phyloP scores from a whole-genome alignment of 768 basidiomycete species.

The Kwoniella shandongensis region DNA sequence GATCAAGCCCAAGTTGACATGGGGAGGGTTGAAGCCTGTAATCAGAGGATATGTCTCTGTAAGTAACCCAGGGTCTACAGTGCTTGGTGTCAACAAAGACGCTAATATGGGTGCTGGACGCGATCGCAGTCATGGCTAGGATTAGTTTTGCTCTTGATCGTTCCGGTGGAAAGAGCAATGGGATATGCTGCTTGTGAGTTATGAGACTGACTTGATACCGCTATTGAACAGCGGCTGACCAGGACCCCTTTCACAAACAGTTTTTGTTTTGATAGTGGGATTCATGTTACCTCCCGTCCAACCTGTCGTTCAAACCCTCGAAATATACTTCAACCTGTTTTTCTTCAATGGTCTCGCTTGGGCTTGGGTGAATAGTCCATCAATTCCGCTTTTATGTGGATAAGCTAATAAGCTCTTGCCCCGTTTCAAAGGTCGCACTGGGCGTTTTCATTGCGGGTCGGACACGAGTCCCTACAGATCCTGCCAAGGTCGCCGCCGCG shows the following conservation, averaged over 20 bases:
- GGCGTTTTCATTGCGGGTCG: constrained; percentile 42
- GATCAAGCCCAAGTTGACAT: constrained; percentile 40
- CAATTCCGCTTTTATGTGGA: background rate
- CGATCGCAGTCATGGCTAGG: constrained; percentile 52
- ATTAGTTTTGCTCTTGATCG: constrained; percentile 40
- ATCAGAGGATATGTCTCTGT: constrained; percentile 43
- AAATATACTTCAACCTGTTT: constrained; percentile 44
- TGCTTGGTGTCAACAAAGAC: too few species aligned
- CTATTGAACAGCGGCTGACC: background rate
- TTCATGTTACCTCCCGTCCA: constrained; percentile 47
- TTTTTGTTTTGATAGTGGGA: constrained; percentile 43
- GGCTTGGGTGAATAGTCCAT: constrained; percentile 46
- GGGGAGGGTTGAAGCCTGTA: constrained; percentile 42
- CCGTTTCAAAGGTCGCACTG: constrained; percentile 22
- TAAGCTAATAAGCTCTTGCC: background rate
- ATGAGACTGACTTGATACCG: too few species aligned
- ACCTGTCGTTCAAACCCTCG: constrained; percentile 45
- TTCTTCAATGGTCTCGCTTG: constrained; percentile 45
- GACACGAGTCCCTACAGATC: constrained; percentile 32
- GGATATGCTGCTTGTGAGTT: constrained; percentile 50
- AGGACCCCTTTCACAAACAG: constrained; percentile 3
- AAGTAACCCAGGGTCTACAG: constrained; percentile 13
- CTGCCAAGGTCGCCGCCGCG: constrained; percentile 23
- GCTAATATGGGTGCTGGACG: too few species aligned
- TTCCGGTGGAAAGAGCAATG: constrained; percentile 28